Evolutionary conservation across 139 green algal species (phyloP), one percentile per base, ranked within the genome.

Genomic region (Yamagishiella unicocca): DNA sequence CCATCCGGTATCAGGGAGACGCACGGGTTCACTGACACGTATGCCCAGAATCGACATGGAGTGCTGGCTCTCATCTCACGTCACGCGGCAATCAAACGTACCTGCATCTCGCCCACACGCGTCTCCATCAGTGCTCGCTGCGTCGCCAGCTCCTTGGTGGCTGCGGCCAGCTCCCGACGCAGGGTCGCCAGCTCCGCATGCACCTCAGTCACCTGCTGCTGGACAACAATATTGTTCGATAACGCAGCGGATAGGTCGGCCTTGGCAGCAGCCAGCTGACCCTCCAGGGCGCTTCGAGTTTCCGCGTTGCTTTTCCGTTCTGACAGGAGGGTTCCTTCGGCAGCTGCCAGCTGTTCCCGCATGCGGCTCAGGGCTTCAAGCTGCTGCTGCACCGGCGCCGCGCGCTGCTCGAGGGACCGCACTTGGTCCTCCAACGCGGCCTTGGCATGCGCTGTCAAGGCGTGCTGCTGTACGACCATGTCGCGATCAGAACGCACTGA

Each of bases 101-200:
- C 79, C 79, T 85, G 79, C 79, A 85, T 75, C n/a, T 85, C 79
- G 21, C 40, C 42, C 6, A 76, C 42, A 33, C 61, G 61, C 7
- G 61, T 43, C 38, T 85, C 79, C 2, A 61, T 35, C 19, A 25
- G 38, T 0, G 61, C 40, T 43, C 75, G 79, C 58, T 85, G 79
- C 21, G 27, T 17, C 12, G 42, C 43, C 42, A 85, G 79, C 79
- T 85, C 40, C 42, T 62, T 75, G 42, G 79, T 85, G 61, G 62
- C 42, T 2, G 21, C 61, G 9, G 79, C 61, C 61, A 85, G 61
- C 29, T 85, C 79, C 27, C 45, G 45, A 1, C 79, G 79, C 21
- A 85, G 40, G 29, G 31, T 33, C 4, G 61, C 79, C 79, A 85
- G 79, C 61, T 85, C 61, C 43, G 43, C 79, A 33, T 85, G 40